Conservation (phyloP, 768 basidiomycete genomes). For the Lactarius pseudohatsudake region DNA sequence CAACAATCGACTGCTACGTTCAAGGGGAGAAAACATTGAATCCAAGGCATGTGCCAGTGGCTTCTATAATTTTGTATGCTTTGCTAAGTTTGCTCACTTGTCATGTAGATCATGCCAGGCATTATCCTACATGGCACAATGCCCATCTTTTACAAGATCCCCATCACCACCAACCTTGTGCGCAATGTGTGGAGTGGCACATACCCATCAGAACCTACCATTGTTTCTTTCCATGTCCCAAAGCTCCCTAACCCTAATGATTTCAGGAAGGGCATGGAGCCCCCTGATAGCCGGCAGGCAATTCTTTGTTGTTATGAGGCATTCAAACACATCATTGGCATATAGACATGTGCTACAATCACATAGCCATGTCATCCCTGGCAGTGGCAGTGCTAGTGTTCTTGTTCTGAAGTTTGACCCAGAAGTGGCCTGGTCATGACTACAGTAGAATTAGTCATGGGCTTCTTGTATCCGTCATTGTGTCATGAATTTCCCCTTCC, state of each 20-base stretch:
- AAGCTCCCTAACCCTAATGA: background rate
- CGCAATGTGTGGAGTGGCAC: background rate
- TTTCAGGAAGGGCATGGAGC: background rate
- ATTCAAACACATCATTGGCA: background rate
- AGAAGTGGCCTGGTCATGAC: no score
- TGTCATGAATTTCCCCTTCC: no score
- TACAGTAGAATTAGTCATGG: no score
- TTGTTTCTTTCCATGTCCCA: background rate
- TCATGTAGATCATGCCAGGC: constrained; percentile 33
- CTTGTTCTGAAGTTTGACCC: no score
- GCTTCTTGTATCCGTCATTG: no score
- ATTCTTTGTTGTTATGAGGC: background rate
- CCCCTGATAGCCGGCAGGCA: background rate
- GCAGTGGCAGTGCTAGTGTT: no score
- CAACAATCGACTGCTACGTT: background rate
- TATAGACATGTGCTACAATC: background rate
- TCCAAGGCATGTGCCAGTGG: background rate
- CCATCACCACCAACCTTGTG: background rate
- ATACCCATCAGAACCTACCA: background rate
- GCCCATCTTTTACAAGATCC: background rate
- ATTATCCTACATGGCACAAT: constrained; percentile 51
- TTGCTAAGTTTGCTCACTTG: background rate
- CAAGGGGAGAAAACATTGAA: background rate
- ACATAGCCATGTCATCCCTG: no score
- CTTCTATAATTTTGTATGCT: background rate